phyloP scores from a whole-genome alignment of 768 basidiomycete species.

The Macrolepiota dolichaula region DNA sequence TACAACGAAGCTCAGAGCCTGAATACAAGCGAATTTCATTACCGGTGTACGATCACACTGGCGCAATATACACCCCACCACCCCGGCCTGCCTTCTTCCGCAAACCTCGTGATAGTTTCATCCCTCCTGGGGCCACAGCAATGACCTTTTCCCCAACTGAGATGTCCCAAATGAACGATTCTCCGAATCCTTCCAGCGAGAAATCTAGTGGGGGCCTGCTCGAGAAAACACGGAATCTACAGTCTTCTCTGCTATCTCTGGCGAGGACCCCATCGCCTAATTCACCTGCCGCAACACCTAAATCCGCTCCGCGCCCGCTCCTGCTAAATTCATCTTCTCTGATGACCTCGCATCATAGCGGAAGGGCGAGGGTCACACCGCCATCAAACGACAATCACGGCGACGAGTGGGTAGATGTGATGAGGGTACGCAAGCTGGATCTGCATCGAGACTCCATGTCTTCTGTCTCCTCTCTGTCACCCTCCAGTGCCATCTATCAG shows the following conservation, averaged over 20 bases:
- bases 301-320: slow-evolving; percentile 62
- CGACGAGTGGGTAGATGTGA: slow-evolving; percentile 48
- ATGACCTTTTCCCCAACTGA: slow-evolving; percentile 13
- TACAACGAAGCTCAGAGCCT: neutral
- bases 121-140: slow-evolving; percentile 26
- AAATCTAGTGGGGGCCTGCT: slow-evolving; percentile 15
- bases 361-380: slow-evolving; percentile 17
- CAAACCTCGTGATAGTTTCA: slow-evolving; percentile 54
- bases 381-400: slow-evolving; percentile 4
- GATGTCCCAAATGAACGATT: slow-evolving; percentile 14
- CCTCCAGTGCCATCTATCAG: slow-evolving; percentile 42
- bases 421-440: slow-evolving; percentile 33
- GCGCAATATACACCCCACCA: slow-evolving; percentile 44
- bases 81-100: slow-evolving; percentile 54
- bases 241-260: slow-evolving; percentile 4
- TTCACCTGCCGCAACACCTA: slow-evolving; percentile 30
- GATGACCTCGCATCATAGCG: slow-evolving; percentile 31
- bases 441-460: slow-evolving; percentile 57
- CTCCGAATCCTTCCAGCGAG: neutral
- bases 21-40: slow-evolving; percentile 9
- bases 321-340: slow-evolving; percentile 53
- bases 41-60: slow-evolving; percentile 7
- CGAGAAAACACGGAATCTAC: slow-evolving; percentile 21
- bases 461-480: slow-evolving; percentile 60
- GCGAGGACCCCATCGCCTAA: slow-evolving; percentile 18